A percentile compares a stretch with the other conserved stretches of the same genome.
These are phyloP conservation scores for Magnaporthiopsis incrustans DNA, from an alignment of 2,329 filamentous ascomycete genomes.

Conservation along the genomic window DNA sequence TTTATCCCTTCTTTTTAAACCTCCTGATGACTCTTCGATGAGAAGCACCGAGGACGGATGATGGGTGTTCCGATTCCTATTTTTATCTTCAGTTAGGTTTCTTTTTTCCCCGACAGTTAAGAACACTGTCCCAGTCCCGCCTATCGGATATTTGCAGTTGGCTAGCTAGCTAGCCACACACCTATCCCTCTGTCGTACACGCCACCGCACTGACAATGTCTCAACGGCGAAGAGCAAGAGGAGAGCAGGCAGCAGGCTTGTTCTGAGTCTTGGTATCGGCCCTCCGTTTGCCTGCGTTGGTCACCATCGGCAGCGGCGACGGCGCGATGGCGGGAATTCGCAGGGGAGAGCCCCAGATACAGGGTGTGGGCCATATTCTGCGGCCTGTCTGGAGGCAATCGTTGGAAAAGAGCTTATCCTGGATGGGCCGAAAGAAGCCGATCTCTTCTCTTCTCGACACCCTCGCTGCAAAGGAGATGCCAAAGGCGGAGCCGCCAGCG, in stretches of 20 bases:
- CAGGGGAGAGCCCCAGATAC: not conserved
- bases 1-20: not conserved
- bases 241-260: not conserved
- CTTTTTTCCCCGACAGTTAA: not conserved
- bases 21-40: not conserved
- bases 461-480: not conserved
- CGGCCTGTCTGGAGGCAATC: not conserved
- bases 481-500: not conserved
- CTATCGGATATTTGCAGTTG: not conserved
- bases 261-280: not conserved
- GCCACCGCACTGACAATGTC: not conserved
- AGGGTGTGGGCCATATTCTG: too few species aligned
- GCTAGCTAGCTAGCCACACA: too few species aligned
- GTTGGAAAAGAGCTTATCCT: not conserved
- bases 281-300: too few species aligned
- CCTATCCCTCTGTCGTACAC: too few species aligned
- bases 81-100: not conserved
- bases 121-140: not conserved
- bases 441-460: not conserved
- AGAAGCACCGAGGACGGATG: not conserved
- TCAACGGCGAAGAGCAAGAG: not conserved
- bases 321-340: too few species aligned
- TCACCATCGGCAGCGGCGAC: not conserved
- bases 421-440: not conserved
- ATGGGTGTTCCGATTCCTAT: not conserved